Evolutionary conservation across 2,329 filamentous ascomycete species (phyloP).

Genomic region (Alternaria brassicicola): DNA sequence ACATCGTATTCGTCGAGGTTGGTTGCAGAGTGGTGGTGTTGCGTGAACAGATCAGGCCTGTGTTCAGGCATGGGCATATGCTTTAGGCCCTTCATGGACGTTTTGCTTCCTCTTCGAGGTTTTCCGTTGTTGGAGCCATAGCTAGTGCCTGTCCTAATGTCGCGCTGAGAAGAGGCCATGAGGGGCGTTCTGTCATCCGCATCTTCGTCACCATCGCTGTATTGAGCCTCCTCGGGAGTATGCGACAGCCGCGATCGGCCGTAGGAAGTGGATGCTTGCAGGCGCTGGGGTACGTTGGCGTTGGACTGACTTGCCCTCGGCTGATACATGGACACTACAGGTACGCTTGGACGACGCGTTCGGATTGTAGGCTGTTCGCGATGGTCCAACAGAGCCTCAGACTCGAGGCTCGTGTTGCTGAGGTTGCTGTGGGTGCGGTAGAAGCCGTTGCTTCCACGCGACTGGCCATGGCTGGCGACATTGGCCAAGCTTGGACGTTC

Average conservation of each 20-base stretch:
- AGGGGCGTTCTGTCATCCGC: conserved; percentile 62
- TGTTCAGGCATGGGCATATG: conserved; percentile 20
- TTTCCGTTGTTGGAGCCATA: conserved; percentile 47
- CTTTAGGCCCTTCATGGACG: conserved; percentile 42
- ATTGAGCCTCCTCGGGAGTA: conserved; percentile 37
- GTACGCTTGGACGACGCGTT: conserved; percentile 53
- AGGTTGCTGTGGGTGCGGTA: conserved; percentile 64
- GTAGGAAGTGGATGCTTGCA: conserved; percentile 20
- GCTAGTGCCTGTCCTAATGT: conserved; percentile 40
- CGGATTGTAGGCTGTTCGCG: conserved; percentile 59
- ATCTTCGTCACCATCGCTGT: conserved; percentile 57
- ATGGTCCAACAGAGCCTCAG: conserved; percentile 86
- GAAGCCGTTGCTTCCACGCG: conserved; percentile 56
- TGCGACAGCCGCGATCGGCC: conserved; percentile 38
- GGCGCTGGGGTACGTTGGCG: conserved; percentile 27
- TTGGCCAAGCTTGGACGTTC: conserved; percentile 56
- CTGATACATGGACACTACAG: conserved; percentile 41
- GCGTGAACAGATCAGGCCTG: conserved; percentile 32
- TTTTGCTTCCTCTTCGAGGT: conserved; percentile 38
- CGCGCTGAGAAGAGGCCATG: conserved; percentile 50
- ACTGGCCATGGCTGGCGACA: conserved; percentile 35
- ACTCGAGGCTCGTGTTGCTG: conserved; percentile 88
- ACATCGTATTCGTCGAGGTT: conserved; percentile 61
- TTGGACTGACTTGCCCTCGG: conserved; percentile 35
- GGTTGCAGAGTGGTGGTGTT: conserved; percentile 38